A percentile compares a stretch with the other conserved stretches of the same genome.
These are phyloP conservation scores for Acorus calamus DNA, from an alignment of 106 monocot genomes.

Conservation along the genomic window DNA sequence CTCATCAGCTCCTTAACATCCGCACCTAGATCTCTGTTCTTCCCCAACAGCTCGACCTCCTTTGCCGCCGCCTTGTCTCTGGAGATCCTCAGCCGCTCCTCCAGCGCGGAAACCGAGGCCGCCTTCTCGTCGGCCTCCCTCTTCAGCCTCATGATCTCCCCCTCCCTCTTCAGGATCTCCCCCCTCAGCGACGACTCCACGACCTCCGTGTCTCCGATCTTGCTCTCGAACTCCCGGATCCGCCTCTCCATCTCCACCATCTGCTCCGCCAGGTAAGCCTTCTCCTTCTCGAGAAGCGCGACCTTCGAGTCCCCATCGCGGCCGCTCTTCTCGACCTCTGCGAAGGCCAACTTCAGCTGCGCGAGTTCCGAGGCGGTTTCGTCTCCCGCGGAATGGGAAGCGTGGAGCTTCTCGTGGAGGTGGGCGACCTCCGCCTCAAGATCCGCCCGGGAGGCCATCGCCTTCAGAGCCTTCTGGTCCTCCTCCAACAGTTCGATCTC, in stretches of 20 bases:
- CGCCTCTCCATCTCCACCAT: neutral
- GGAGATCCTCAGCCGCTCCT: neutral
- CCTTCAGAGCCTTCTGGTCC: conserved; percentile 1
- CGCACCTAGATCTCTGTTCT: conserved; percentile 2
- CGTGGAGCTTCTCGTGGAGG: conserved; percentile 20
- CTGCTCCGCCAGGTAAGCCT: neutral
- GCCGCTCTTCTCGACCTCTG: neutral
- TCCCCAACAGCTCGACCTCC: neutral
- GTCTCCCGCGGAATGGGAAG: conserved; percentile 9
- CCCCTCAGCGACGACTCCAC: neutral
- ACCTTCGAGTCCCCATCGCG: neutral
- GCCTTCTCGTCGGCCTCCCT: neutral
- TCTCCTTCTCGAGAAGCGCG: neutral
- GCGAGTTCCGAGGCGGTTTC: conserved; percentile 5
- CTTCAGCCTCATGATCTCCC: neutral
- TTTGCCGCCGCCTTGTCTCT: neutral
- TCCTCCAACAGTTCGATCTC: conserved; percentile 1
- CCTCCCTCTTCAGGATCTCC: neutral
- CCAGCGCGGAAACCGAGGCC: neutral
- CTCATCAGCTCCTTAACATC: neutral
- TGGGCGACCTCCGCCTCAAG: conserved; percentile 17
- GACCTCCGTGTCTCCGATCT: neutral
- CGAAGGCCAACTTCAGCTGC: neutral
- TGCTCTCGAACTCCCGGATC: neutral
- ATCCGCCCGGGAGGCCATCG: conserved; percentile 13